A percentile compares a stretch with the other conserved stretches of the same genome.
phyloP scores from a whole-genome alignment of 2,329 filamentous ascomycete species.

The Aspergillus sergii region DNA sequence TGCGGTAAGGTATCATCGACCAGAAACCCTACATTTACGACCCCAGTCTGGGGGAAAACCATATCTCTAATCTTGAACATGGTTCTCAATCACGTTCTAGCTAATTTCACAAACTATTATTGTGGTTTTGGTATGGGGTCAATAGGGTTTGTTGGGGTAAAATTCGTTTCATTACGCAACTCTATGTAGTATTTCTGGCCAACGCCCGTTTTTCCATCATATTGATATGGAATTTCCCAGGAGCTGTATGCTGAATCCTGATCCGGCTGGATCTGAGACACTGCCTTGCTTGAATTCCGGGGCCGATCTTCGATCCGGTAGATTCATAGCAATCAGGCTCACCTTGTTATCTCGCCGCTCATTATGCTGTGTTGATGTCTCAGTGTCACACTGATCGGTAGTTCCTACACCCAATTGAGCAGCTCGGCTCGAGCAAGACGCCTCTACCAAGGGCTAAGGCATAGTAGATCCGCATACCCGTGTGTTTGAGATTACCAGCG shows the following conservation, averaged over 20 bases:
- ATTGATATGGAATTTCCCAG: too few species aligned
- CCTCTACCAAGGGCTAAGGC: not conserved
- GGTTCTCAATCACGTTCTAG: not conserved
- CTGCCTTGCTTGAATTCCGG: too few species aligned
- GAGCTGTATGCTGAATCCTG: too few species aligned
- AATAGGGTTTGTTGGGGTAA: not conserved
- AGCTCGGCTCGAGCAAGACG: not conserved
- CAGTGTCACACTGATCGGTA: not conserved
- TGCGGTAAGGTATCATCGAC: too few species aligned
- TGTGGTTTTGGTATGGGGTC: not conserved
- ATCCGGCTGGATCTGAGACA: too few species aligned
- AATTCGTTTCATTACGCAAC: not conserved
- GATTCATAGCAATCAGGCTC: too few species aligned
- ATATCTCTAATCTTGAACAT: not conserved
- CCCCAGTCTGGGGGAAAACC: not conserved
- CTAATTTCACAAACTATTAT: too few species aligned
- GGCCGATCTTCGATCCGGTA: too few species aligned
- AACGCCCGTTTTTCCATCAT: not conserved
- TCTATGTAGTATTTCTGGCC: not conserved
- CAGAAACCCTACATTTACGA: too few species aligned
- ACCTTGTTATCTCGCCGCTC: too few species aligned
- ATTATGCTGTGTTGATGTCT: not conserved
- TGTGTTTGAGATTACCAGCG: not conserved
- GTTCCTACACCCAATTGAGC: not conserved
- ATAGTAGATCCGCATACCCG: not conserved